These are phyloP conservation scores for Ricinus communis DNA, from an alignment of 345 rosid genomes.

Conservation along the genomic window DNA sequence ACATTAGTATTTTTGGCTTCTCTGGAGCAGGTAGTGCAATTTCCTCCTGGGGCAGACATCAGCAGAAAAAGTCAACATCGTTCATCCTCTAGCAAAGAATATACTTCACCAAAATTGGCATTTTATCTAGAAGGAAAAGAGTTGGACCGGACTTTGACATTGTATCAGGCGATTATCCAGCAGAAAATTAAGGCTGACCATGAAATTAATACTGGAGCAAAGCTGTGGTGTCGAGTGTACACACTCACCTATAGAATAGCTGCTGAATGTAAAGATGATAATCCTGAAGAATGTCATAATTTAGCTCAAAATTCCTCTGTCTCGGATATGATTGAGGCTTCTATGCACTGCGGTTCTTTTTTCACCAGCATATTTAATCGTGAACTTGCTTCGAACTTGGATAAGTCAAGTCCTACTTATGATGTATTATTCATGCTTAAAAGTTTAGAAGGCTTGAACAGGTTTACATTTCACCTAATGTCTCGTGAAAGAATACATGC, in stretches of 20 bases:
- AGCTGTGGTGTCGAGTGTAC: conserved; percentile 63
- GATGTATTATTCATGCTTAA: conserved; percentile 73
- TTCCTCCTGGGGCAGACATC: conserved; percentile 29
- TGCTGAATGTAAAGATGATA: conserved; percentile 29
- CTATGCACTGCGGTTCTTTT: conserved; percentile 37
- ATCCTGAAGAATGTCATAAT: conserved; percentile 25
- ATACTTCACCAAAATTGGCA: conserved; percentile 43
- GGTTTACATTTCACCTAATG: conserved; percentile 61
- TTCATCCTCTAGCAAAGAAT: conserved; percentile 34
- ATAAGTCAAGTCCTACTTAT: conserved; percentile 54
- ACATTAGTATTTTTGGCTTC: conserved; percentile 31
- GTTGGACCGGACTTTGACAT: conserved; percentile 51
- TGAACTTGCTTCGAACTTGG: conserved; percentile 49
- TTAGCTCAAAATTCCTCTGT: conserved; percentile 21
- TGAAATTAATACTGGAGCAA: conserved; percentile 46
- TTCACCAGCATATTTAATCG: conserved; percentile 53
- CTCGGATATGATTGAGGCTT: conserved; percentile 24
- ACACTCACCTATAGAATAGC: conserved; percentile 59
- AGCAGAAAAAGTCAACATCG: conserved; percentile 25
- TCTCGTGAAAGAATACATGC: conserved; percentile 56
- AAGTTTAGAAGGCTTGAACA: conserved; percentile 71
- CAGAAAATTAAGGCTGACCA: conserved; percentile 55
- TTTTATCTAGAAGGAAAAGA: conserved; percentile 68
- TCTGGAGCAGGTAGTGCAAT: conserved; percentile 25
- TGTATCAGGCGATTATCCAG: conserved; percentile 81